These are phyloP conservation scores for Apiospora pterosperma DNA, from an alignment of 2,329 filamentous ascomycete species.

Conservation along the genomic window DNA sequence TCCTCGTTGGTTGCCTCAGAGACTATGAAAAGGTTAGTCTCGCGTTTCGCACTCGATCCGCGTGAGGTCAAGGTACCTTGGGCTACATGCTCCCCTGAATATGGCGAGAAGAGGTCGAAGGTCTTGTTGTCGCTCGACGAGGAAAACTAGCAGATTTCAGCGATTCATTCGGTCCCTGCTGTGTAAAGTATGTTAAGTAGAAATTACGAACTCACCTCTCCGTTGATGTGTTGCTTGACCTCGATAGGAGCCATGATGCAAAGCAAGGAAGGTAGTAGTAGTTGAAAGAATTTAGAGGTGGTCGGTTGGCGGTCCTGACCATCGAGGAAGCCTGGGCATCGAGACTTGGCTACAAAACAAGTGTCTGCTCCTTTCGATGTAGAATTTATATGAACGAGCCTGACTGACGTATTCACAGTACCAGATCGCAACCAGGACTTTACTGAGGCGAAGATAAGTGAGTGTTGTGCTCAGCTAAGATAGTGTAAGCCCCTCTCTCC, in stretches of 20 bases:
- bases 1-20: constrained; percentile 17
- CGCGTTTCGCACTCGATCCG: neutral
- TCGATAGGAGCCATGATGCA: constrained; percentile 10
- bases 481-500: too few relatives aligned
- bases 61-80: constrained; percentile 2
- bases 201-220: constrained; percentile 9
- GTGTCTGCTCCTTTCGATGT: neutral
- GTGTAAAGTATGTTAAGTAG: neutral
- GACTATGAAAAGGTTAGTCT: neutral
- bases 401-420: too few relatives aligned
- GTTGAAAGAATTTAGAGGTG: neutral
- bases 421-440: neutral
- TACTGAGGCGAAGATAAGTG: too few relatives aligned
- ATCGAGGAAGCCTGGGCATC: neutral
- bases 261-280: neutral
- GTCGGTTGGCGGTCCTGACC: neutral
- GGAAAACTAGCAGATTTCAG: constrained; percentile 7
- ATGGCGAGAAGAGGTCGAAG: constrained; percentile 15
- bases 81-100: constrained; percentile 13
- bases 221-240: constrained; percentile 14
- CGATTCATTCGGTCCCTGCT: neutral
- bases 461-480: neutral
- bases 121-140: constrained; percentile 12
- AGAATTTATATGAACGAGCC: neutral
- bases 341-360: neutral